A percentile compares a stretch with the other conserved stretches of the same genome.
Evolutionary conservation across 768 basidiomycete genomes (phyloP).

Genomic region (Mycena indigotica): DNA sequence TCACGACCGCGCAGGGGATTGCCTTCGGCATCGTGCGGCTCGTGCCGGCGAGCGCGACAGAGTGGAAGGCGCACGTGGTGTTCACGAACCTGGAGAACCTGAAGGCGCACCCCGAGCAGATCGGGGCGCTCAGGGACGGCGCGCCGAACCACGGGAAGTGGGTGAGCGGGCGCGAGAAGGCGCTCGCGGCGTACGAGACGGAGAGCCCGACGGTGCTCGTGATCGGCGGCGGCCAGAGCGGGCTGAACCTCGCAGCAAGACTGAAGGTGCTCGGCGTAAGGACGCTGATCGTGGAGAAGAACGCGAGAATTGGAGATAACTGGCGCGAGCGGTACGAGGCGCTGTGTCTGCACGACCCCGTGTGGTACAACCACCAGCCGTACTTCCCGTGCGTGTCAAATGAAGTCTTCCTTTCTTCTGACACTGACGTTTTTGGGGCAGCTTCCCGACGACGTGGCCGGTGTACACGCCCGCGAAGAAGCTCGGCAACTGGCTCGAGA

Average conservation of each 20-base stretch:
- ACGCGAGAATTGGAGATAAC: constrained; percentile 58
- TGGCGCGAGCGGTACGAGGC: constrained; percentile 72
- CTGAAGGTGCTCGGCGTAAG: constrained; percentile 54
- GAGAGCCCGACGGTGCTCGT: constrained; percentile 57
- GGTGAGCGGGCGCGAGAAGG: constrained; percentile 28
- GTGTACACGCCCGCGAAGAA: constrained; percentile 46
- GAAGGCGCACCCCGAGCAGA: constrained; percentile 46
- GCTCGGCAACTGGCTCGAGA: constrained; percentile 55
- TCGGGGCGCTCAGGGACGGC: constrained; percentile 7
- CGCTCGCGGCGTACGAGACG: constrained; percentile 38
- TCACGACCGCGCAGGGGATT: constrained; percentile 33
- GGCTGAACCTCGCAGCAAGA: constrained; percentile 59
- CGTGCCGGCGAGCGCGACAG: constrained; percentile 41
- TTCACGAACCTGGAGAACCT: constrained; percentile 57
- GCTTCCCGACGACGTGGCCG: constrained; percentile 51
- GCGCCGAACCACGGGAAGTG: constrained; percentile 20
- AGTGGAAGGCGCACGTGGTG: constrained; percentile 54
- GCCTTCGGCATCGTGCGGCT: constrained; percentile 50
- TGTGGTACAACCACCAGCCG: constrained; percentile 56
- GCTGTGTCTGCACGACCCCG: constrained; percentile 66
- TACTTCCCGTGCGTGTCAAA: constrained; percentile 38
- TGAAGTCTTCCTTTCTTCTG: not conserved
- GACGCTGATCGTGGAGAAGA: constrained; percentile 63
- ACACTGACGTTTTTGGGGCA: not conserved
- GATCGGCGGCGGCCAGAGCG: constrained; percentile 54